Conservation (phyloP, 2,329 filamentous ascomycete species). For the Didymella segeticola region DNA sequence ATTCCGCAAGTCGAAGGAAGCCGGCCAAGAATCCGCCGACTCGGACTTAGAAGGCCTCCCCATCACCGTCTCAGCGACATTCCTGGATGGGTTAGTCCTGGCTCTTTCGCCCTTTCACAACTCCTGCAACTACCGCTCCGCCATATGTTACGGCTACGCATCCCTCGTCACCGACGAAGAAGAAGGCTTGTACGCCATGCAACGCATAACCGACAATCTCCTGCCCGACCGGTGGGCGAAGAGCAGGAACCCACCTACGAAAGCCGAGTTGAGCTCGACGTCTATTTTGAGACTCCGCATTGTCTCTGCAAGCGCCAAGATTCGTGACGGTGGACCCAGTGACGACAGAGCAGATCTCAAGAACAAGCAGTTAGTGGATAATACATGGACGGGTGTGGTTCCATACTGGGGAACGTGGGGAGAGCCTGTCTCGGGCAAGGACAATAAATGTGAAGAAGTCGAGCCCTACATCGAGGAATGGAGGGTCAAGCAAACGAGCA, state of each 20-base stretch:
- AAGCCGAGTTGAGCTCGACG: conserved; percentile 39
- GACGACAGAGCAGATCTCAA: conserved; percentile 45
- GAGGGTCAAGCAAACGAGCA: conserved; percentile 35
- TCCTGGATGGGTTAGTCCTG: conserved; percentile 51
- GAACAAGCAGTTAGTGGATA: conserved; percentile 29
- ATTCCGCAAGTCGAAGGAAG: conserved; percentile 52
- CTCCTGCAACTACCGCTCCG: conserved; percentile 46
- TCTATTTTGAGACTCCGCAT: conserved; percentile 38
- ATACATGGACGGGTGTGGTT: conserved; percentile 47
- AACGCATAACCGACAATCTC: conserved; percentile 43
- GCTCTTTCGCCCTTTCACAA: conserved; percentile 47
- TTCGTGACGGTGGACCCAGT: conserved; percentile 40
- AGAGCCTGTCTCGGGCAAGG: conserved; percentile 35
- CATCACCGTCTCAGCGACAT: conserved; percentile 46
- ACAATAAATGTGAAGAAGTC: conserved; percentile 58
- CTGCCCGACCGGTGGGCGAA: conserved; percentile 42
- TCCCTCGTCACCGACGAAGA: conserved; percentile 26
- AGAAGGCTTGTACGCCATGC: conserved; percentile 42
- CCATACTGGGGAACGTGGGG: conserved; percentile 45
- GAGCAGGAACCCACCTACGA: conserved; percentile 37
- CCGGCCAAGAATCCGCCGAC: too few species aligned
- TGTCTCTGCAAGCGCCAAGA: conserved; percentile 42
- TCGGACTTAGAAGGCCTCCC: conserved; percentile 45
- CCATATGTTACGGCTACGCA: conserved; percentile 41
- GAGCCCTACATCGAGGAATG: conserved; percentile 66